Evolutionary conservation across 139 green algal species (phyloP), one percentile per base, ranked within the genome.

Genomic region (Asterochloris erici): DNA sequence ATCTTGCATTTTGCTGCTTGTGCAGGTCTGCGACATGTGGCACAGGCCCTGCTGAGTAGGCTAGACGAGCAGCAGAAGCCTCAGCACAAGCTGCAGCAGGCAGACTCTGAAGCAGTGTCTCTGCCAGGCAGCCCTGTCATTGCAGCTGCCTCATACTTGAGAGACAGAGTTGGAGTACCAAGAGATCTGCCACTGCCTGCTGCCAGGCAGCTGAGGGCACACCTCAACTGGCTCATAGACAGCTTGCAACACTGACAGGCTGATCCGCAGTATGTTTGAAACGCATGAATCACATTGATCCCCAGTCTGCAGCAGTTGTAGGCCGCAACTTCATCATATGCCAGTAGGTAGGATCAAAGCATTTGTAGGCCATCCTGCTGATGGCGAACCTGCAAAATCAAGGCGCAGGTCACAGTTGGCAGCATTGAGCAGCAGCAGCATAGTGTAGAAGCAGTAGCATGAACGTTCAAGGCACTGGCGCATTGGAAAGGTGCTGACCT

Each of bases 91-190:
- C 73, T 28, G 38, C 69, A 63, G 24, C 21, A 23, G 11, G 60
- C 28, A 68, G 63, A 26, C 14, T 26, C 12, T 28, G 54, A 74
- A 47, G 62, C 61, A 19, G 9, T 77, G 61, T 66, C 66, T 21
- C 54, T 91, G 66, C 17, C 85, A 11, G 89, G 85, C 17, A 68
- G 62, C 9, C 73, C 85, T 0, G 84, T 92, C 12, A 83, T 80
- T 0, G 21, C 85, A 14, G 90, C 88, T 12, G 83, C 85, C 15
- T 84, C 81, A 12, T 98, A 97, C 83, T 66, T 98, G 74, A 81
- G 94, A 9, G 93, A 97, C 79, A 86, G 94, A 19, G 93, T 98
- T 24, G 90, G 94, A 4, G 95, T 98, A 62, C 95, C 95, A 0
- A 85, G 95, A 0, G 95, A 98, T 84, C 89, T 98, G 89, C 83